Conservation (phyloP, 805 yeast genomes). For the Diddensiella santjacobensis region DNA sequence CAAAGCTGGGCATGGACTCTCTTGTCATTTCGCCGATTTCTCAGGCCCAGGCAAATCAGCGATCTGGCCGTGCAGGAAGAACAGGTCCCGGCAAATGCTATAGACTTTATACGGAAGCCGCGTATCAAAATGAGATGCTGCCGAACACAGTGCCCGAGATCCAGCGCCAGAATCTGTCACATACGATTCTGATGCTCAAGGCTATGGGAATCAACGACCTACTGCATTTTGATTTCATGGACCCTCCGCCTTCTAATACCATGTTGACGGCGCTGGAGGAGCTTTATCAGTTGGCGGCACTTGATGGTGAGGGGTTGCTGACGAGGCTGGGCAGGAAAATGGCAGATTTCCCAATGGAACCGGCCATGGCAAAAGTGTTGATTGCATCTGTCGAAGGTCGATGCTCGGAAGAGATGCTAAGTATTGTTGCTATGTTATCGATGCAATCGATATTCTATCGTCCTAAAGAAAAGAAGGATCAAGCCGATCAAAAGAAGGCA, state of each 20-base stretch:
- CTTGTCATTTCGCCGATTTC: constrained; percentile 85
- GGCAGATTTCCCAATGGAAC: constrained; percentile 92
- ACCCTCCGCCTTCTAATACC: constrained; percentile 74
- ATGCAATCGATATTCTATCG: constrained; percentile 69
- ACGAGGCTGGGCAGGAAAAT: constrained; percentile 76
- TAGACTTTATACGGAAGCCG: constrained; percentile 79
- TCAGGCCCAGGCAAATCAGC: constrained; percentile 90
- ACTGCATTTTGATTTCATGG: constrained; percentile 83
- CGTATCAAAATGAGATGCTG: constrained; percentile 73
- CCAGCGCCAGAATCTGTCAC: constrained; percentile 73
- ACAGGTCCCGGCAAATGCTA: constrained; percentile 96
- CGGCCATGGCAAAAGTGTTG: constrained; percentile 77
- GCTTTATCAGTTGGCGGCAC: constrained; percentile 82
- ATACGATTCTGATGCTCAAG: constrained; percentile 69
- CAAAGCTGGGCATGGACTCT: constrained; percentile 84
- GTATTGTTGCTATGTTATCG: constrained; percentile 78
- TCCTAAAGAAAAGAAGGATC: constrained; percentile 57
- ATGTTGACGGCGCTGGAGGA: constrained; percentile 73
- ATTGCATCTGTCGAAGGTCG: constrained; percentile 56
- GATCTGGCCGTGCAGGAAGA: constrained; percentile 98
- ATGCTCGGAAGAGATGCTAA: constrained; percentile 65
- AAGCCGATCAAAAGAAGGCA: constrained; percentile 61
- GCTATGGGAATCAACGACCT: constrained; percentile 84
- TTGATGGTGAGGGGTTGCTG: constrained; percentile 72
- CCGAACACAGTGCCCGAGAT: constrained; percentile 87